phyloP scores from a whole-genome alignment of 192 early-diverging fungal species.

The Ambispora gerdemannii region DNA sequence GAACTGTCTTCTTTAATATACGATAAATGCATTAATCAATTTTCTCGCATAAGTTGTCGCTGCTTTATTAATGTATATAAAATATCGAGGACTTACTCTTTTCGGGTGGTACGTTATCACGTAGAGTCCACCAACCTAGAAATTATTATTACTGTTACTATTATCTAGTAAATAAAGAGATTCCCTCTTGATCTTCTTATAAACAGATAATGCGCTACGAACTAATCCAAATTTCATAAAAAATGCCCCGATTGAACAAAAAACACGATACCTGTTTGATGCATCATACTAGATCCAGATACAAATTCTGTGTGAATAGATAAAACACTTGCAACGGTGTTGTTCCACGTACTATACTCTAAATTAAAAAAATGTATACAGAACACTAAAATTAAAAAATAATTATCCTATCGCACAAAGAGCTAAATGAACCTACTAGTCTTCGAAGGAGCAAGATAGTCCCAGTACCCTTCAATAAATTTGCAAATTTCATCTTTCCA shows the following conservation, averaged over 20 bases:
- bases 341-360: constrained; percentile 79
- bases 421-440: constrained; percentile 56
- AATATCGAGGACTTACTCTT: no score
- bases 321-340: constrained; percentile 78
- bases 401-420: neutral
- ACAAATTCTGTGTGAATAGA: constrained; percentile 75
- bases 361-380: constrained; percentile 10
- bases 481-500: constrained; percentile 81
- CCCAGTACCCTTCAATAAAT: constrained; percentile 75
- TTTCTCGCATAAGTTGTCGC: no score
- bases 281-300: constrained; percentile 69
- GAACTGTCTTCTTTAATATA: no score
- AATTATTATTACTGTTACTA: neutral
- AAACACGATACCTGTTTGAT: constrained; percentile 60
- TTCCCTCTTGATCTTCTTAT: no score
- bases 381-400: neutral
- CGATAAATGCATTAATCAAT: no score
- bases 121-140: constrained; percentile 55
- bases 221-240: neutral
- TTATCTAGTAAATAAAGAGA: constrained; percentile 18
- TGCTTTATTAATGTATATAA: no score
- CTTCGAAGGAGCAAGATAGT: constrained; percentile 64
- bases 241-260: neutral
- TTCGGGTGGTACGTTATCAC: constrained; percentile 46
- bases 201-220: no score